A percentile compares a stretch with the other conserved stretches of the same genome.
Evolutionary conservation across 2,329 filamentous ascomycete species (phyloP).

Genomic region (Diaporthe amygdali): DNA sequence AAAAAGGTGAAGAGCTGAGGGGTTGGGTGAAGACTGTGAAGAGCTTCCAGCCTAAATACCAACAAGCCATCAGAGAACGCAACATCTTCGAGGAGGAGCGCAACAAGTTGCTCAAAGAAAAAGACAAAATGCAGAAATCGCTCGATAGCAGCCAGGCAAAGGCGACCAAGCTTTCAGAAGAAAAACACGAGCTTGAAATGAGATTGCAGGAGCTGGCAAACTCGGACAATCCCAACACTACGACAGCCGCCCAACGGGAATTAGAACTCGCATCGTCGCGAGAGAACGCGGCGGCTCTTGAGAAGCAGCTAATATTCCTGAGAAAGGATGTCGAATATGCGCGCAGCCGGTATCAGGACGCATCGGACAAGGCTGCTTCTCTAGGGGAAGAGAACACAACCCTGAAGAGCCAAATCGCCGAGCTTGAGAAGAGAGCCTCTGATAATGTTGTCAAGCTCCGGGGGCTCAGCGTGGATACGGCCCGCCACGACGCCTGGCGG

Average conservation of each 20-base stretch:
- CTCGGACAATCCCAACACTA: constrained; percentile 43
- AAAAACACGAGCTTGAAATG: constrained; percentile 41
- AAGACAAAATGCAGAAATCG: constrained; percentile 40
- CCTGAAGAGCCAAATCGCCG: constrained; percentile 46
- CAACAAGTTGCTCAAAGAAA: constrained; percentile 41
- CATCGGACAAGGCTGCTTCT: constrained; percentile 52
- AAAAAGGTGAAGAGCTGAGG: constrained; percentile 43
- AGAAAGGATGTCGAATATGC: constrained; percentile 61
- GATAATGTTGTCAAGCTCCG: constrained; percentile 55
- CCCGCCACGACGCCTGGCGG: constrained; percentile 32
- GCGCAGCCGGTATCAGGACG: constrained; percentile 63
- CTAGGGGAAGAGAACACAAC: constrained; percentile 52
- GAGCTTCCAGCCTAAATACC: constrained; percentile 51
- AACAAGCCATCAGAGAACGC: constrained; percentile 57
- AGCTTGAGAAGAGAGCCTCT: constrained; percentile 47
- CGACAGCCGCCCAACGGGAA: constrained; percentile 46
- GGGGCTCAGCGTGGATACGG: constrained; percentile 46
- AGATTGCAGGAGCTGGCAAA: constrained; percentile 44
- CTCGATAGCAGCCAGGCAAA: constrained; percentile 44
- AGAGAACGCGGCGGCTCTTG: constrained; percentile 42
- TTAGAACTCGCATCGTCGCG: constrained; percentile 45
- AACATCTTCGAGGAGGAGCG: constrained; percentile 52
- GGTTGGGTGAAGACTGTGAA: constrained; percentile 50
- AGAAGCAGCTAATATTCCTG: constrained; percentile 41
- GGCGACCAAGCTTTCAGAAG: constrained; percentile 43